phyloP scores from a whole-genome alignment of 2,329 filamentous ascomycete species.

The Penicillium sp. region DNA sequence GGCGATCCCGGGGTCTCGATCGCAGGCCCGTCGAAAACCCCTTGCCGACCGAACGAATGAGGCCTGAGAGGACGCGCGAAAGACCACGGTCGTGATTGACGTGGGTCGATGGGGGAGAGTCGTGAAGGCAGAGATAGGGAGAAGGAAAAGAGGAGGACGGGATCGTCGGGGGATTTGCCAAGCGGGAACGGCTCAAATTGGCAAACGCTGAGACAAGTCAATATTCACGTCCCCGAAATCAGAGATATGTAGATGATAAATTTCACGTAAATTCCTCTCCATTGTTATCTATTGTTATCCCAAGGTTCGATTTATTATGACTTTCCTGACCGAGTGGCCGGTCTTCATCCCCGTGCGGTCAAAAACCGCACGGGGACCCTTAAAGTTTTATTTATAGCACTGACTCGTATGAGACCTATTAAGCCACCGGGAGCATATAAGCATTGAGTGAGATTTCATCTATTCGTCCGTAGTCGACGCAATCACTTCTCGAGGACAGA shows the following conservation, averaged over 20 bases:
- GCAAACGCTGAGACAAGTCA: neutral
- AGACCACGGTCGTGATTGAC: constrained; percentile 3
- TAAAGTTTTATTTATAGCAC: constrained; percentile 5
- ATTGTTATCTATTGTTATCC: neutral
- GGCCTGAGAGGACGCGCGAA: constrained; percentile 17
- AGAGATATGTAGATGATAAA: neutral
- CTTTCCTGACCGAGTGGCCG: neutral
- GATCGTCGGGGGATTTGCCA: constrained; percentile 8
- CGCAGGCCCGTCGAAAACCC: constrained; percentile 22
- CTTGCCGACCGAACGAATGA: constrained; percentile 28
- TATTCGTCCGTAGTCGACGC: neutral
- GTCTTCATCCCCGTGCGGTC: neutral
- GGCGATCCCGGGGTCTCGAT: constrained; percentile 19
- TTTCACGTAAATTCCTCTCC: neutral
- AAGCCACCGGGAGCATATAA: neutral
- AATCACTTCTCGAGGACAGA: neutral
- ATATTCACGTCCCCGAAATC: neutral
- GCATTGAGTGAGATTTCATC: neutral
- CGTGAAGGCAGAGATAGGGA: constrained; percentile 3
- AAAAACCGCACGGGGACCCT: constrained; percentile 1
- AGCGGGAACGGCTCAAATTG: constrained; percentile 2
- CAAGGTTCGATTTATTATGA: too few relatives aligned
- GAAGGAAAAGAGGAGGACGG: constrained; percentile 7
- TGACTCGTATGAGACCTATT: neutral
- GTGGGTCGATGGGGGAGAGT: neutral